phyloP scores from a whole-genome alignment of 2,329 filamentous ascomycete species.

The Neopestalotiopsis rosae region DNA sequence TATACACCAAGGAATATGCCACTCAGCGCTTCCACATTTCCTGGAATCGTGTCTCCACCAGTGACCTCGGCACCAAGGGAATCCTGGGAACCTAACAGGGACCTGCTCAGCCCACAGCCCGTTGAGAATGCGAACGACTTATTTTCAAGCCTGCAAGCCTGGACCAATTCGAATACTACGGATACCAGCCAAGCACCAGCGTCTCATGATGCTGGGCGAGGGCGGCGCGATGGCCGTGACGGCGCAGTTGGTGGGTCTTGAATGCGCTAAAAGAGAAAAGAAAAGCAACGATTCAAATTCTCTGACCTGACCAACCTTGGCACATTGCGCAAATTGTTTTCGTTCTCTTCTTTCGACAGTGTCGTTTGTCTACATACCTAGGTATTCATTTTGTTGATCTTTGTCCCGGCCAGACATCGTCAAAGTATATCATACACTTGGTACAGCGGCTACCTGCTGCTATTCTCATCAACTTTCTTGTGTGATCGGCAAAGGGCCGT shows the following conservation, averaged over 20 bases:
- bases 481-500: too few species aligned
- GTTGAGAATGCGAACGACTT: background rate
- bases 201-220: background rate
- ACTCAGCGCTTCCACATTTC: background rate
- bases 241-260: background rate
- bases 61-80: background rate
- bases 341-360: background rate
- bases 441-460: background rate
- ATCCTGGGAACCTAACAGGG: background rate
- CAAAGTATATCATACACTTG: background rate
- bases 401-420: too few species aligned
- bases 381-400: background rate
- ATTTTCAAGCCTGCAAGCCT: background rate
- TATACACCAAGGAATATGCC: background rate
- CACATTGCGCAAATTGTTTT: slow-evolving; percentile 2
- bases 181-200: background rate
- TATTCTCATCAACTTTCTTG: too few species aligned
- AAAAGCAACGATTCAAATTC: slow-evolving; percentile 4
- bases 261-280: background rate
- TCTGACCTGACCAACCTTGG: background rate
- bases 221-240: background rate
- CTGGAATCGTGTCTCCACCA: background rate
- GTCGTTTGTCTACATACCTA: background rate
- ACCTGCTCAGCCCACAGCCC: background rate
- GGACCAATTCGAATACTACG: background rate